phyloP scores from a whole-genome alignment of 768 basidiomycete genomes.

The Boletus barrowsii region DNA sequence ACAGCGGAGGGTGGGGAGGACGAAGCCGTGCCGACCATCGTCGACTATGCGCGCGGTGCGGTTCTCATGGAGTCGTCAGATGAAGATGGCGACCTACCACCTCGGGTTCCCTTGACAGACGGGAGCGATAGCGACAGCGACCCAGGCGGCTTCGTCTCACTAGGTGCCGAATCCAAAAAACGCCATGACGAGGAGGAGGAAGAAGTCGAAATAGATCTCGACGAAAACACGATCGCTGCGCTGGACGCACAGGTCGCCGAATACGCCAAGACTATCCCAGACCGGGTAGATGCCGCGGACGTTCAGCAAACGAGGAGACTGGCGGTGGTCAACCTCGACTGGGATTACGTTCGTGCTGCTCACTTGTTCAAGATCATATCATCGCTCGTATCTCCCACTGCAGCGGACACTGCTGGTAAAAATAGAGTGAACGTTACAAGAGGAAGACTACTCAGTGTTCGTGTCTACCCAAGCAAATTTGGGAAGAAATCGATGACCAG shows the following conservation, averaged over 20 bases:
- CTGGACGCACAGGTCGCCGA: conserved; percentile 72
- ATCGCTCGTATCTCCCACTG: conserved; percentile 70
- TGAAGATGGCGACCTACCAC: conserved; percentile 36
- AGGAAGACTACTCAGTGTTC: conserved; percentile 73
- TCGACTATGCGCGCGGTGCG: conserved; percentile 90
- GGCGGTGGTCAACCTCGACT: conserved; percentile 94
- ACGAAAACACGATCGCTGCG: conserved; percentile 70
- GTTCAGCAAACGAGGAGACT: conserved; percentile 61
- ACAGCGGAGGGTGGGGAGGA: conserved; percentile 30
- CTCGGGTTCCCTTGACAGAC: conserved; percentile 19
- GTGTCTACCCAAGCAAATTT: conserved; percentile 91
- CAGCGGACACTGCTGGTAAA: conserved; percentile 21
- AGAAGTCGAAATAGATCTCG: conserved; percentile 63
- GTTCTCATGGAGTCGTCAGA: conserved; percentile 85
- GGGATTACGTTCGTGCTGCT: conserved; percentile 89
- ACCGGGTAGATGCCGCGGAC: conserved; percentile 41
- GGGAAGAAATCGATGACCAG: conserved; percentile 81
- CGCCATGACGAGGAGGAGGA: conserved; percentile 42
- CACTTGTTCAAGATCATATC: conserved; percentile 93
- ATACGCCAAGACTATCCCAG: conserved; percentile 48
- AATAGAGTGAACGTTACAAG: conserved; percentile 35
- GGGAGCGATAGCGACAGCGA: conserved; percentile 51
- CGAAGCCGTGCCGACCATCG: conserved; percentile 28
- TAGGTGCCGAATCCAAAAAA: conserved; percentile 41
- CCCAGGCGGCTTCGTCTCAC: conserved; percentile 43